A percentile compares a stretch with the other conserved stretches of the same genome.
Evolutionary conservation across 129 eudicot species (phyloP).

Genomic region (Artemisia annua): DNA sequence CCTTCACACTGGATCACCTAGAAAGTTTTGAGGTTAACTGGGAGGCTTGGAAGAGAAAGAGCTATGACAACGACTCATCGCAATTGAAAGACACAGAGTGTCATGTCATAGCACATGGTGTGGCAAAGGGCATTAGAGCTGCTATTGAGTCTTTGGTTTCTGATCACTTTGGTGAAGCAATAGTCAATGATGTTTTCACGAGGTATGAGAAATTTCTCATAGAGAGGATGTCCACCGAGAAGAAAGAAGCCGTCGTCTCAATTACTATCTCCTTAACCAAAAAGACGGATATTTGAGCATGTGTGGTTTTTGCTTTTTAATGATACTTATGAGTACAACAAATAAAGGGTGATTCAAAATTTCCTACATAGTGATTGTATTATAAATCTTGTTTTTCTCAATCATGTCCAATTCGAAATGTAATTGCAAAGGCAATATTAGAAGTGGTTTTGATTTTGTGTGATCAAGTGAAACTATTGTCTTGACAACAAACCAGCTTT

Average conservation of each 20-base stretch:
- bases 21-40: constrained; percentile 34
- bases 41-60: constrained; percentile 16
- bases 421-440: no score
- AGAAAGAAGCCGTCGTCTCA: constrained; percentile 29
- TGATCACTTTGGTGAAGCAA: constrained; percentile 48
- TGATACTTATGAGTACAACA: background rate
- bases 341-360: background rate
- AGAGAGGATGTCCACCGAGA: constrained; percentile 21
- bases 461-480: no score
- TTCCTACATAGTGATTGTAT: background rate
- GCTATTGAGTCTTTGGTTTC: constrained; percentile 43
- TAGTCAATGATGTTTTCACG: constrained; percentile 45
- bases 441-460: no score
- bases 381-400: no score
- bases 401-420: no score
- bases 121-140: constrained; percentile 44
- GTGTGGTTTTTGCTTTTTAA: background rate
- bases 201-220: constrained; percentile 31
- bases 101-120: constrained; percentile 15
- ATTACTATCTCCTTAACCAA: constrained; percentile 38
- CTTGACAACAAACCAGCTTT: no score
- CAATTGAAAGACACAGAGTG: background rate
- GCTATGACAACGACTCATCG: background rate
- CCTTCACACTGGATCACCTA: no score
- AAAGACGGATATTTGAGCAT: no score